Base-by-base conservation (phyloP, 805 yeast species). In the Lachancea sp. region DNA sequence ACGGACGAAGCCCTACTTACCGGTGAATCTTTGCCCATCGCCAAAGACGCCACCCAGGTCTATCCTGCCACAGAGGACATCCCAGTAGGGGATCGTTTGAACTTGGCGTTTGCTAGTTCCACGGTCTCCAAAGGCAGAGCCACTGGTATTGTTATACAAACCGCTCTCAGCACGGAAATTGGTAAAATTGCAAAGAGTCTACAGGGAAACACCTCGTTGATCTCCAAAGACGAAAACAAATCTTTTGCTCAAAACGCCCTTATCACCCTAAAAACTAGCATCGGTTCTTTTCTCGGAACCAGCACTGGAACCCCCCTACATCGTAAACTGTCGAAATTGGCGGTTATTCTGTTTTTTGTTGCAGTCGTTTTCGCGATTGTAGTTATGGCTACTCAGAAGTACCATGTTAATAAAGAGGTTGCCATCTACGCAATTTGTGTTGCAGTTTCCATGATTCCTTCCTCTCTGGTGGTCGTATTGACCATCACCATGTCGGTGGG, bases 381-480 rank as follows among this genome's bases (percentile, higher is more conserved):
- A 16, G 95, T 85, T 3, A 83, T 87, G 95, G 95, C 81, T 2
- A 78, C 93, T 9, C 95, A 87, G 65, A 75, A 75, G 49, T 80
- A 86, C 63, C 57, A 68, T 11, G 95, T 87, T n/a, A 80, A 78
- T 52, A 77, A 73, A 46, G 88, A 86, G 54, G 93, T 87, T 31
- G 95, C 95, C 12, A 80, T 87, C 40, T 87, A 87, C 59, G 95
- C 96, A 20, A 82, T 88, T 57, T 87, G 95, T 67, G 90, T 85
- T 39, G 99, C 99, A 1, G 95, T 93, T 19, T 98, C 99, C 38
- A 98, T 98, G 36, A 93, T 93, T 56, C 99, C 99, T 1, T 98
- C 95, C 62, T 98, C 99, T 36, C 75, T 93, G 54, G 99, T 98
- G 1, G 95, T 93, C 52, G 95, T 93, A 58, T 95, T 93, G 43